These are phyloP conservation scores for Tricholoma bakamatsutake DNA, from an alignment of 768 basidiomycete genomes.

Conservation along the genomic window DNA sequence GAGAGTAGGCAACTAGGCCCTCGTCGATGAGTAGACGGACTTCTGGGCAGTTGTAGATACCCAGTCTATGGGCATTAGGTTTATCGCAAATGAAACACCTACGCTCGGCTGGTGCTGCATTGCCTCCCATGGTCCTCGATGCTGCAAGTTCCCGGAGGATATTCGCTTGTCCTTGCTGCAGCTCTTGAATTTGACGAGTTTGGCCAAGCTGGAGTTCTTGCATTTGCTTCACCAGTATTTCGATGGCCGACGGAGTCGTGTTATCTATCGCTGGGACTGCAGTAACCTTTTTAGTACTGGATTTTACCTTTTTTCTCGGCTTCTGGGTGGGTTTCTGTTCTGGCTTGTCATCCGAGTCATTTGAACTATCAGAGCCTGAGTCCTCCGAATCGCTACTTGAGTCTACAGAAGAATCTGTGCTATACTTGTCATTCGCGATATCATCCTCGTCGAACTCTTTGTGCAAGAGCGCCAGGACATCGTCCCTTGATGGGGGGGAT, in stretches of 20 bases:
- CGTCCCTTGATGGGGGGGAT: no score
- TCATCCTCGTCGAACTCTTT: no score
- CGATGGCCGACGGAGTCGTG: neutral
- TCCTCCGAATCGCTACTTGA: no score
- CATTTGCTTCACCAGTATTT: neutral
- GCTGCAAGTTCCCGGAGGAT: neutral
- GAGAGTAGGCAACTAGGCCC: neutral
- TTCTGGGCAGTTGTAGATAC: neutral
- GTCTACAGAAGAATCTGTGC: no score
- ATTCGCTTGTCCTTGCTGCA: neutral
- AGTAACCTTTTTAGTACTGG: no score
- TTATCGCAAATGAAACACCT: slow-evolving; percentile 1
- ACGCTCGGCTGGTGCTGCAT: neutral
- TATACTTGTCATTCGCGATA: no score
- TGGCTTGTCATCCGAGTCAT: no score
- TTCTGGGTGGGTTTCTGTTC: no score
- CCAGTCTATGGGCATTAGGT: neutral
- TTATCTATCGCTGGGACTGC: neutral
- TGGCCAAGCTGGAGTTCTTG: neutral
- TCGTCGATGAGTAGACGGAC: neutral
- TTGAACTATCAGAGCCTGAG: no score
- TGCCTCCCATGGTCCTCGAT: no score
- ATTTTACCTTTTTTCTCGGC: no score
- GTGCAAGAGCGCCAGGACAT: no score
- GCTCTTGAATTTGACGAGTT: neutral